Evolutionary conservation across 306 rosid species (phyloP), one percentile per base, ranked within the genome.

Genomic region (Quercus berberidifolia): DNA sequence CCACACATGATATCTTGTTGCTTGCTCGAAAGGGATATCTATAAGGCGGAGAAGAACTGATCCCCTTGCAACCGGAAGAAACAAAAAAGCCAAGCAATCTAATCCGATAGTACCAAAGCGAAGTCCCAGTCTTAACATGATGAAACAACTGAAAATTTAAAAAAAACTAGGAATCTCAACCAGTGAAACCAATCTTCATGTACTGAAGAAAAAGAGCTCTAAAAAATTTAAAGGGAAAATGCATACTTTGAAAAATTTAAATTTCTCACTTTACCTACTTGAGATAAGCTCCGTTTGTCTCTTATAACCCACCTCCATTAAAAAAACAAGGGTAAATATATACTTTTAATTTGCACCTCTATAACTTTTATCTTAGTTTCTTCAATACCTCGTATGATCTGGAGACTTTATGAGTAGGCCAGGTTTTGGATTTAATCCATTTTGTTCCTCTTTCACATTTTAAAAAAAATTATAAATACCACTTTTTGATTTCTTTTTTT

Each of bases 1-100:
- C 99, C 99, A 94, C 5, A 92, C 97, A 82, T 94, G 99, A 80
- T 94, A 94, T 77, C 65, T 88, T 33, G 97, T 79, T 43, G 99
- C 99, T 28, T 92, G 97, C 85, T 94, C 99, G 19, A 92, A 90
- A 17, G 99, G 99, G 80, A 94, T 91, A 76, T 91, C 91, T 77
- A 87, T 84, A 10, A 86, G 81, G 59, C 93, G 93, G 62, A 94
- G 93, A 88, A 94, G 97, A 84, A 87, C 89, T 26, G 99, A 94
- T 83, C 99, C 99, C 77, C 99, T 86, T 51, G 99, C 78, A 58
- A 94, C 76, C 11, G 99, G 99, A 15, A 94, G 84, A 90, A 94
- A 94, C 71, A 94, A 78, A 83, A 94, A 92, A 28, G 86, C 92
- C 74, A 90, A 1, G 87, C 97, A 90, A 74, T 55, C 80, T 68